Base-by-base conservation (phyloP, 345 rosid species). In the Schrenkiella parvula region DNA sequence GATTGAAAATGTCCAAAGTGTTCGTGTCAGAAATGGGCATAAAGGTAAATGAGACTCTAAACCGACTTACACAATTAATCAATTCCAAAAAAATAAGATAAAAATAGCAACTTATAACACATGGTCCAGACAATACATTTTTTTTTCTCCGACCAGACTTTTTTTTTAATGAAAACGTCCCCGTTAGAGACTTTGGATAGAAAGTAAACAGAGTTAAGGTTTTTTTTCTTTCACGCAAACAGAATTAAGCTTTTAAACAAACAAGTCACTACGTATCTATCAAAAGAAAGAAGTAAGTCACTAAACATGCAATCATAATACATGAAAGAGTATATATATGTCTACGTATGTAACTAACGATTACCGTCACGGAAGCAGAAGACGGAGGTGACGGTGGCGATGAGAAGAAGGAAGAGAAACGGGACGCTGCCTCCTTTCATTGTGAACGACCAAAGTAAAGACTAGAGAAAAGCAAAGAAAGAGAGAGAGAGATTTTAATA, bases 331-430 rank as follows among this genome's bases (percentile, higher is more conserved):
- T 26, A 6, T 8, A 50, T 7, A 9, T 32, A 26, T 62, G 21
- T 48, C 8, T 47, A 26, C 8, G 14, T 59, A 58, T n/a, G 48
- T 15, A 43, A 2, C 10, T 34, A 39, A 11, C 6, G 38, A 14
- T 70, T 75, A 76, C 80, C 80, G 31, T 76, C 80, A 8, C 1
- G 10, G 75, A 76, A 76, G 37, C 71, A 70, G 60, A 55, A 6
- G 48, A 70, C 71, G 71, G 75, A 69, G 11, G 71, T 63, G 75
- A 69, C 43, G 67, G 75, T 70, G 71, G 71, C 35, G 66, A 76
- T 38, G 47, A 76, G 75, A 56, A 76, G 75, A 26, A 70, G 11
- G 41, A 14, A 37, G 66, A 26, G 53, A 55, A 69, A 56, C 61
- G 66, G 28, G 60, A 70, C 35, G 66, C 59, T 46, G 66, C 6